These are phyloP conservation scores for Aspergillus hancockii DNA, from an alignment of 495 filamentous ascomycete genomes.

Conservation along the genomic window DNA sequence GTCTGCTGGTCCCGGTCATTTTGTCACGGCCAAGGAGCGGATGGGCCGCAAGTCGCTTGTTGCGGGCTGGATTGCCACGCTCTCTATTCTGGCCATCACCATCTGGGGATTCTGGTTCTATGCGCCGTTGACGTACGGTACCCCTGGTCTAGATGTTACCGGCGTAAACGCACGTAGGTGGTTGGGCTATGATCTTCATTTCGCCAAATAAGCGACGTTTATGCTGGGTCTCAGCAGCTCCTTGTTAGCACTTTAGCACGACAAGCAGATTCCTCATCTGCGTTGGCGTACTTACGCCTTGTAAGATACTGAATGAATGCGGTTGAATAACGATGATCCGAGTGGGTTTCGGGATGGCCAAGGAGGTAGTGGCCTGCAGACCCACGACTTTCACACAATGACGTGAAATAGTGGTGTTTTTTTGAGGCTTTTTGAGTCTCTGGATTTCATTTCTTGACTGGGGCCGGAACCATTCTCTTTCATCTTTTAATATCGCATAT, in stretches of 20 bases:
- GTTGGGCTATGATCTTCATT: conserved; percentile 96
- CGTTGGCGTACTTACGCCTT: neutral
- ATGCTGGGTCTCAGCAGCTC: neutral
- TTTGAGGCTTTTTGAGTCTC: neutral
- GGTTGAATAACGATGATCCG: neutral
- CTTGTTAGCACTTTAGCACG: neutral
- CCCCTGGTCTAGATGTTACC: conserved; percentile 81
- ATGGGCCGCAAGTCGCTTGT: conserved; percentile 77
- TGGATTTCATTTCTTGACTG: conserved; percentile 2
- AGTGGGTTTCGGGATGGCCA: neutral
- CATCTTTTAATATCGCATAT: neutral
- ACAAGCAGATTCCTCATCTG: neutral
- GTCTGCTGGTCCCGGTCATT: conserved; percentile 36
- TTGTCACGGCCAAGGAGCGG: conserved; percentile 74
- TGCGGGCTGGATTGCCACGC: conserved; percentile 74
- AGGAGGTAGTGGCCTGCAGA: neutral
- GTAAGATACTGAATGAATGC: conserved; percentile 5
- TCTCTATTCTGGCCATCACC: conserved; percentile 66
- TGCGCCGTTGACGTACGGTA: conserved; percentile 91
- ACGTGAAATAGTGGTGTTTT: neutral
- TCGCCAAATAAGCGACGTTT: conserved; percentile 74
- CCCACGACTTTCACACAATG: neutral
- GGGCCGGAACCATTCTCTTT: conserved; percentile 3
- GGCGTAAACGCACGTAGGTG: conserved; percentile 87
- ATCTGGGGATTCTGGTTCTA: conserved; percentile 89